Evolutionary conservation across 2,329 filamentous ascomycete genomes (phyloP).

Genomic region (Phaeomoniella chlamydospora): DNA sequence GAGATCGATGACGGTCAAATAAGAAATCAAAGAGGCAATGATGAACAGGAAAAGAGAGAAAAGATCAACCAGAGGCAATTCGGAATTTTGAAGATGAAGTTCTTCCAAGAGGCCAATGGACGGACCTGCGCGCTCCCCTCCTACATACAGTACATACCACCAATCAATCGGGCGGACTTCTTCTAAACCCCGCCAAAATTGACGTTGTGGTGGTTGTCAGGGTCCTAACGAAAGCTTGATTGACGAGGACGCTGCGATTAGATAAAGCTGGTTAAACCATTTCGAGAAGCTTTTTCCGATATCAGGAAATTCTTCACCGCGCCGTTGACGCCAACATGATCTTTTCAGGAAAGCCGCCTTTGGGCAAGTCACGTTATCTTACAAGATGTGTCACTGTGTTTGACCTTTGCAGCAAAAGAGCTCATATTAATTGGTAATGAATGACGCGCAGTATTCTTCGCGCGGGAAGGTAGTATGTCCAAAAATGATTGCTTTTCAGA

Average conservation of each 20-base stretch:
- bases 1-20: not conserved
- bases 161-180: not conserved
- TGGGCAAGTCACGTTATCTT: no score
- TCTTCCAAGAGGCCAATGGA: not conserved
- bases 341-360: no score
- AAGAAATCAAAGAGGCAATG: not conserved
- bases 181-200: not conserved
- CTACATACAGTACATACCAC: no score
- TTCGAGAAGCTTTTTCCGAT: not conserved
- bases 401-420: no score
- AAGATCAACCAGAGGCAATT: not conserved
- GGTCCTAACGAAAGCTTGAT: constrained; percentile 1
- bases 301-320: constrained; percentile 1
- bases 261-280: not conserved
- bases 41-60: not conserved
- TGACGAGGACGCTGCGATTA: not conserved
- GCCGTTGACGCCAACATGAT: constrained; percentile 6
- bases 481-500: no score
- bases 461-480: no score
- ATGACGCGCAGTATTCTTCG: no score
- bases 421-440: no score
- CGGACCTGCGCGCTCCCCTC: not conserved
- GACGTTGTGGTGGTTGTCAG: constrained; percentile 2
- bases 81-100: no score
- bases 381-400: no score